These are phyloP conservation scores for Geoglossum glabrum DNA, from an alignment of 495 filamentous ascomycete genomes.

Conservation along the genomic window DNA sequence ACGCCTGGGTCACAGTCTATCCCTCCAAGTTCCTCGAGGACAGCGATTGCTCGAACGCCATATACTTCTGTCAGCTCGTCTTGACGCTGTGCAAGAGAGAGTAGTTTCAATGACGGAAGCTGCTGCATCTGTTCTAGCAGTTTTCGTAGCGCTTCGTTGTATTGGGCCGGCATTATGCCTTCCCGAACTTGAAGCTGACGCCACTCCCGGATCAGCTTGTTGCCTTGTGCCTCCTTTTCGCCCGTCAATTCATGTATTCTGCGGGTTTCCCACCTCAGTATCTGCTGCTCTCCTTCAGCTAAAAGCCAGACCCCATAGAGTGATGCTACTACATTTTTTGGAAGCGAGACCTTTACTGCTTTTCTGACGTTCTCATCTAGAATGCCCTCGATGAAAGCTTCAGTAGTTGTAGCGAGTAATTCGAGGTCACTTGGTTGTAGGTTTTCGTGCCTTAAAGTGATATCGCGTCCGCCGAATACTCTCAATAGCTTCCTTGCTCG, in stretches of 20 bases:
- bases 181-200: conserved; percentile 17
- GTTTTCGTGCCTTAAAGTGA: not conserved
- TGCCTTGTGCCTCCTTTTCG: conserved; percentile 17
- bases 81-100: conserved; percentile 24
- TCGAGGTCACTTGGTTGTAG: not conserved
- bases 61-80: conserved; percentile 27
- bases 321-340: conserved; percentile 23
- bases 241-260: conserved; percentile 16
- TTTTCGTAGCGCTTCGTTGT: conserved; percentile 26
- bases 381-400: conserved; percentile 27
- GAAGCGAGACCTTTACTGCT: not conserved
- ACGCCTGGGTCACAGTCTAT: not conserved
- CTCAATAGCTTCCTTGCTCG: conserved; percentile 1
- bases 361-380: conserved; percentile 19
- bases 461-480: not conserved
- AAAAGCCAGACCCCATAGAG: conserved; percentile 27
- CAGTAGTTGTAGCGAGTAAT: not conserved
- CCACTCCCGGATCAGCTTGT: conserved; percentile 21
- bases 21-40: conserved; percentile 18
- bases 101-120: conserved; percentile 26
- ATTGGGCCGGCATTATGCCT: conserved; percentile 20
- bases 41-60: conserved; percentile 17
- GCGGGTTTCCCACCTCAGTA: conserved; percentile 24
- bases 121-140: conserved; percentile 23
- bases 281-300: conserved; percentile 28